phyloP scores from a whole-genome alignment of 2,329 filamentous ascomycete species.

The Aureobasidium namibiae region DNA sequence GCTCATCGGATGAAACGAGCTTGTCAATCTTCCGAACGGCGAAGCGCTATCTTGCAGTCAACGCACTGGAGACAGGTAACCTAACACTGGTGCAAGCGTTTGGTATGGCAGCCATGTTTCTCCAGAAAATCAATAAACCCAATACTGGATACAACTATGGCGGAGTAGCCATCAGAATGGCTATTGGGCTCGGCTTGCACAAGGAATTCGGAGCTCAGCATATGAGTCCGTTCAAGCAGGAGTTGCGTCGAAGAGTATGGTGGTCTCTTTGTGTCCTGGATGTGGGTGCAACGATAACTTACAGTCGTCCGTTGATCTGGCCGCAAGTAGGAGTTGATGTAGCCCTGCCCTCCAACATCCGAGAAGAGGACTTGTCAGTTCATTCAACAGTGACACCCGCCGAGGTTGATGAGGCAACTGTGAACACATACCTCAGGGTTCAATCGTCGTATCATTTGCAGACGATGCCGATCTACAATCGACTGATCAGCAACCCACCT shows the following conservation, averaged over 20 bases:
- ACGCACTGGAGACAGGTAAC: constrained; percentile 42
- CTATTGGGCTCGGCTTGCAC: constrained; percentile 43
- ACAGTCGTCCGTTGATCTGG: constrained; percentile 40
- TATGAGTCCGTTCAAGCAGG: constrained; percentile 32
- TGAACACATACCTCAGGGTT: constrained; percentile 36
- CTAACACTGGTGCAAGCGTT: constrained; percentile 41
- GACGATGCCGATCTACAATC: constrained; percentile 38
- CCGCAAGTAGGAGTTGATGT: constrained; percentile 39
- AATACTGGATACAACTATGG: constrained; percentile 44
- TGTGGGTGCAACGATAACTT: constrained; percentile 43
- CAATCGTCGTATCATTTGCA: constrained; percentile 40
- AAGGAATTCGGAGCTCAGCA: constrained; percentile 42
- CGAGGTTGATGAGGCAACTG: constrained; percentile 23
- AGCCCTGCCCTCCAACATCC: constrained; percentile 10
- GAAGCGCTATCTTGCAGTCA: constrained; percentile 37
- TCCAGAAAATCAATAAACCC: constrained; percentile 44
- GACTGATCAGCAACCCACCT: constrained; percentile 38
- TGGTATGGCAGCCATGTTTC: constrained; percentile 40
- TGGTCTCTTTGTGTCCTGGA: constrained; percentile 38
- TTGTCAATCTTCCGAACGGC: constrained; percentile 39
- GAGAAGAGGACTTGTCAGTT: not conserved
- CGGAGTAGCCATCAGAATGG: constrained; percentile 42
- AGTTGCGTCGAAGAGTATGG: constrained; percentile 29
- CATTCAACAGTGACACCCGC: not conserved
- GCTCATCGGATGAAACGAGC: constrained; percentile 32